These are phyloP conservation scores for Didymella arachidicola DNA, from an alignment of 2,329 filamentous ascomycete species.

Conservation along the genomic window DNA sequence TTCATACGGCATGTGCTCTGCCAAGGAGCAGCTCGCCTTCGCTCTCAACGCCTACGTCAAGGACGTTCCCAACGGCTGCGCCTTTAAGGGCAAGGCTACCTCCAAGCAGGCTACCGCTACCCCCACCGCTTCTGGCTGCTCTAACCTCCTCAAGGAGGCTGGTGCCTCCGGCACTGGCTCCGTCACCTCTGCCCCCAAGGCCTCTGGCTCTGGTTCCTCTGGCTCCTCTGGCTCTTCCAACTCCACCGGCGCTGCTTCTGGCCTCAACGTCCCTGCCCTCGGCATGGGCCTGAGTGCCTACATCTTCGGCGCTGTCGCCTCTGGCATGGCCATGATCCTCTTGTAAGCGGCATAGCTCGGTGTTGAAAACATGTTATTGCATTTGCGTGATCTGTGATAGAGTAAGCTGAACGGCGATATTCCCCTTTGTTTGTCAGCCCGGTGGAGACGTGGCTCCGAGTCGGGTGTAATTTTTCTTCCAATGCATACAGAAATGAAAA, in stretches of 20 bases:
- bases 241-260: constrained; percentile 50
- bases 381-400: constrained; percentile 19
- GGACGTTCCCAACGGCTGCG: constrained; percentile 66
- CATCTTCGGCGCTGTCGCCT: constrained; percentile 58
- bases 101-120: constrained; percentile 59
- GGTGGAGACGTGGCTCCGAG: constrained; percentile 1
- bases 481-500: constrained; percentile 13
- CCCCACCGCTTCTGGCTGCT: constrained; percentile 62
- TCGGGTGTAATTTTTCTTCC: constrained; percentile 13
- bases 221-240: constrained; percentile 18
- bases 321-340: constrained; percentile 63
- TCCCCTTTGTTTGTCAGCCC: constrained; percentile 21
- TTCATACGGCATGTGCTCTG: constrained; percentile 78
- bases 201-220: constrained; percentile 10
- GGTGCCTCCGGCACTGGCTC: constrained; percentile 67
- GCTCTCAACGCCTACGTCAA: constrained; percentile 73
- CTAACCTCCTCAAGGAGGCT: constrained; percentile 66
- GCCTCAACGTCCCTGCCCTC: constrained; percentile 56
- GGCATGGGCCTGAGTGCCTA: constrained; percentile 60
- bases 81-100: constrained; percentile 73
- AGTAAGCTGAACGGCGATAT: constrained; percentile 13
- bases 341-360: constrained; percentile 50
- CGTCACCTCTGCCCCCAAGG: constrained; percentile 52
- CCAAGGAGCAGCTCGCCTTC: constrained; percentile 74
- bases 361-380: background rate